Percentiles rank a stretch among this genome's conserved stretches.
These are phyloP conservation scores for Penicillium hordei DNA, from an alignment of 2,329 filamentous ascomycete species.

Conservation along the genomic window DNA sequence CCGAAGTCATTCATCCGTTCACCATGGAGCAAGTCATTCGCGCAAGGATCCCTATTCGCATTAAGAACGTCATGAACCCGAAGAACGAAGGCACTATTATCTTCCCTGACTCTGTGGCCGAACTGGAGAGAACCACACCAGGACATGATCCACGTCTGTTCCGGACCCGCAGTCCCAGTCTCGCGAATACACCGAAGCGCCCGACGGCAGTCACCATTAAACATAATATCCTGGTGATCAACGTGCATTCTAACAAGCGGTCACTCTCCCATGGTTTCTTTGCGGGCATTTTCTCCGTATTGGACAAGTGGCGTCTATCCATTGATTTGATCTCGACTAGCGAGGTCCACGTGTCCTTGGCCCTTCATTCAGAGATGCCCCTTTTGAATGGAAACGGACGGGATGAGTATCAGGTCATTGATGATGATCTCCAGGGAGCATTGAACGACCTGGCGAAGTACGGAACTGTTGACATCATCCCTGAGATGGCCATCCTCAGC, in stretches of 20 bases:
- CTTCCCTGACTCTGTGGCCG: constrained; percentile 68
- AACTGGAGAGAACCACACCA: constrained; percentile 50
- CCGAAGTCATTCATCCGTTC: constrained; percentile 96
- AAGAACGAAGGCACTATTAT: constrained; percentile 63
- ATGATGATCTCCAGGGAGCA: constrained; percentile 63
- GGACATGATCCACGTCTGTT: constrained; percentile 60
- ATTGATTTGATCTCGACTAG: constrained; percentile 96
- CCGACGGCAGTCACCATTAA: constrained; percentile 96
- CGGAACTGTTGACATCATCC: constrained; percentile 85
- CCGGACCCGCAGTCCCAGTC: constrained; percentile 48
- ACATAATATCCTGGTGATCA: constrained; percentile 93
- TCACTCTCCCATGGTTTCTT: constrained; percentile 96
- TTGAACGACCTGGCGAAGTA: constrained; percentile 73
- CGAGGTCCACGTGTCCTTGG: constrained; percentile 97
- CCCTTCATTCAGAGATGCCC: constrained; percentile 75
- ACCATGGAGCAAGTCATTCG: constrained; percentile 91
- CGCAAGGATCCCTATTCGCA: constrained; percentile 65
- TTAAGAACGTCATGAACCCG: constrained; percentile 70
- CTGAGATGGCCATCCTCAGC: constrained; percentile 92
- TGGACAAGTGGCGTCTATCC: constrained; percentile 81
- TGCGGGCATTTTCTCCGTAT: constrained; percentile 85
- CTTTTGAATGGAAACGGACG: constrained; percentile 51
- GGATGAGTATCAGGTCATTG: constrained; percentile 55
- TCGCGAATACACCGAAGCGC: constrained; percentile 63
- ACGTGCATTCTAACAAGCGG: constrained; percentile 96